These are phyloP conservation scores for Talaromyces marneffei DNA, from an alignment of 2,329 filamentous ascomycete species.

Conservation along the genomic window DNA sequence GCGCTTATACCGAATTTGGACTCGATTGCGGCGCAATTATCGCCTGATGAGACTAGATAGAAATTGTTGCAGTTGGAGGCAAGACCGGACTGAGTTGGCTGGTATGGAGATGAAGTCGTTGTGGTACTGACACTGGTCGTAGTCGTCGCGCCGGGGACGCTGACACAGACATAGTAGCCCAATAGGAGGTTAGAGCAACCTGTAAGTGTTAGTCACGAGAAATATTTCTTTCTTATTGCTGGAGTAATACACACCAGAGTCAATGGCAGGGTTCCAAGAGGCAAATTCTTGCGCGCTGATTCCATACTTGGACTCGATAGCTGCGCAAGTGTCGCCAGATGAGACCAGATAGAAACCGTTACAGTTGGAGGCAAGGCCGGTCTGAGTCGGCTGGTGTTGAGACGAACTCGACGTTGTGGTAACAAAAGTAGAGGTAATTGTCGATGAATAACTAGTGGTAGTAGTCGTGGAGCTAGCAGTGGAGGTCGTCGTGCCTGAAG, in stretches of 20 bases:
- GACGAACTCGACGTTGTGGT: not conserved
- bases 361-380: not conserved
- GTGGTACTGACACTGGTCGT: not conserved
- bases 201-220: not conserved
- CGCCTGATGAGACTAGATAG: conserved; percentile 2
- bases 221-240: not conserved
- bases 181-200: not conserved
- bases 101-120: not conserved
- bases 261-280: not conserved
- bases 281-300: conserved; percentile 1
- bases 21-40: conserved; percentile 1
- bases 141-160: not conserved
- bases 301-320: not conserved
- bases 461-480: not conserved
- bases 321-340: not conserved
- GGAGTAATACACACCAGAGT: not conserved
- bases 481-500: not conserved
- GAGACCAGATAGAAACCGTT: not conserved
- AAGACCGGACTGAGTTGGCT: not conserved
- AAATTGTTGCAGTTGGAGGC: not conserved
- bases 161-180: conserved; percentile 1
- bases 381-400: not conserved
- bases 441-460: not conserved
- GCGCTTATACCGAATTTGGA: not conserved
- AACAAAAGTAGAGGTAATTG: not conserved